A percentile compares a stretch with the other conserved stretches of the same genome.
phyloP scores from a whole-genome alignment of 768 basidiomycete species.

The Mycena rosella region DNA sequence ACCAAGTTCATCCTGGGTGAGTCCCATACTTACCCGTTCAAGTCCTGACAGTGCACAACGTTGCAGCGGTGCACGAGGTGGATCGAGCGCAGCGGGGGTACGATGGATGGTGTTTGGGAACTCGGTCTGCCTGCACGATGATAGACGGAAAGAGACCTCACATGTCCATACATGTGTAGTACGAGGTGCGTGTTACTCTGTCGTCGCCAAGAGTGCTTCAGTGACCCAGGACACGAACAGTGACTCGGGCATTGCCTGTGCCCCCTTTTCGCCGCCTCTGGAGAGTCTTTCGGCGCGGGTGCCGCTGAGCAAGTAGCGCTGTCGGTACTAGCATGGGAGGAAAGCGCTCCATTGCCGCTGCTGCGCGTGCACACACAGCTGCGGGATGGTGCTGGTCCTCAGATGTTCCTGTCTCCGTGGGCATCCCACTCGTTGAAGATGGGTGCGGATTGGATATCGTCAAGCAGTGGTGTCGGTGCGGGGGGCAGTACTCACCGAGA shows the following conservation, averaged over 20 bases:
- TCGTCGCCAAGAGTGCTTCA: neutral
- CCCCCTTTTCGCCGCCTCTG: neutral
- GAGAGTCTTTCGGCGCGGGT: neutral
- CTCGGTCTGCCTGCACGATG: neutral
- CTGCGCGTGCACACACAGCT: neutral
- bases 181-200: neutral
- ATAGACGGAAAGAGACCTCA: neutral
- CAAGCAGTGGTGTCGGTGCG: no score
- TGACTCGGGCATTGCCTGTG: neutral
- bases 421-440: no score
- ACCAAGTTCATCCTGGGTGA: neutral
- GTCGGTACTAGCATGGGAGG: neutral
- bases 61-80: neutral
- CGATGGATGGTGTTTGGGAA: neutral
- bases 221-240: no score
- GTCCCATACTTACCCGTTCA: neutral
- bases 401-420: no score
- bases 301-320: neutral
- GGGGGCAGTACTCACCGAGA: no score
- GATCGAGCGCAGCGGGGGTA: neutral
- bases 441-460: no score
- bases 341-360: neutral
- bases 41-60: neutral
- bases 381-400: no score
- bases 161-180: neutral